Conservation (phyloP, 169 alveolate genomes). For the Eimeria acervulina region DNA sequence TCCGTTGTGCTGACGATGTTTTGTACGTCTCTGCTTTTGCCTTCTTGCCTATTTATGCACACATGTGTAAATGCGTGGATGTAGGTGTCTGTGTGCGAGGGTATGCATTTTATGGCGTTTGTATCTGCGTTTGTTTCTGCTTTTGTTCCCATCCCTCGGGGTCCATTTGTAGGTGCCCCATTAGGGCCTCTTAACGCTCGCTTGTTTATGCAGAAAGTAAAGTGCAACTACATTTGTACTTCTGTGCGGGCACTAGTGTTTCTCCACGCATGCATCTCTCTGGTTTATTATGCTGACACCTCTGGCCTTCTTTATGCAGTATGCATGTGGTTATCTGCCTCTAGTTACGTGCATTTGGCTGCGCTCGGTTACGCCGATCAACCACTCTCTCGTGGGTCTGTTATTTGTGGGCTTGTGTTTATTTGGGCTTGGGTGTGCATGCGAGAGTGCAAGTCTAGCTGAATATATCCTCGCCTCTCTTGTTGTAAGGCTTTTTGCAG, state of each 20-base stretch:
- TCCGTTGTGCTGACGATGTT: too few species aligned
- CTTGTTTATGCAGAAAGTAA: background rate
- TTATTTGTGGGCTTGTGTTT: background rate
- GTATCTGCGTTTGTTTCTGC: background rate
- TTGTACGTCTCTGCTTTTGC: too few species aligned
- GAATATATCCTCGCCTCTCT: slow-evolving; percentile 30
- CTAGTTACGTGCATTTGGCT: background rate
- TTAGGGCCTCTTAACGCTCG: background rate
- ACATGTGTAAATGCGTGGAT: background rate
- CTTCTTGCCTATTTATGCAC: background rate
- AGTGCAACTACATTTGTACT: background rate
- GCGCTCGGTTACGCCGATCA: too few species aligned
- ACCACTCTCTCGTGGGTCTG: too few species aligned
- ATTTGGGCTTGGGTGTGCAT: background rate
- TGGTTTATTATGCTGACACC: background rate
- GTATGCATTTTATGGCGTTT: background rate
- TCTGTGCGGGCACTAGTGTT: background rate
- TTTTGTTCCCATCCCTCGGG: background rate
- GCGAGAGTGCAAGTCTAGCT: background rate
- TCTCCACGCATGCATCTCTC: background rate
- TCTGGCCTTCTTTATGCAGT: background rate
- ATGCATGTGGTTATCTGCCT: background rate
- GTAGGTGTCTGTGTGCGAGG: background rate
- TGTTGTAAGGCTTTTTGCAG: slow-evolving; percentile 27
- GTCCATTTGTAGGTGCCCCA: too few species aligned